Evolutionary conservation across 495 filamentous ascomycete species (phyloP).

Genomic region (Cercophora sp.): DNA sequence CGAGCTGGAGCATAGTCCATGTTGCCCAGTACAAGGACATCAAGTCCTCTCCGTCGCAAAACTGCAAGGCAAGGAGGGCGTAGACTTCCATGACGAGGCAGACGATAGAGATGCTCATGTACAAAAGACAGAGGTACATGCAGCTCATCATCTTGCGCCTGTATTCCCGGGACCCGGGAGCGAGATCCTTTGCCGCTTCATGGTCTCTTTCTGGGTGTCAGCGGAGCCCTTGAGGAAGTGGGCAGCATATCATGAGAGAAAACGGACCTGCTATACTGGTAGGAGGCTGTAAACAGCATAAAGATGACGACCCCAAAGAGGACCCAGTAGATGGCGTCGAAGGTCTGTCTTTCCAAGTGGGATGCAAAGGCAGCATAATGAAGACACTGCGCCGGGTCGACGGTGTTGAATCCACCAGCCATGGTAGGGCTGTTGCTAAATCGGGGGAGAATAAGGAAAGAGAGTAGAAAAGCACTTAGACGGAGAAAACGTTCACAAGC

Average conservation of each 20-base stretch:
- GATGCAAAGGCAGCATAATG: constrained; percentile 45
- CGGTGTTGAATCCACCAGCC: constrained; percentile 31
- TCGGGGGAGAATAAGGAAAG: no score
- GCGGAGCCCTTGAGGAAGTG: no score
- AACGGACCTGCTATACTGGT: constrained; percentile 37
- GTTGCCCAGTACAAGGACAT: constrained; percentile 47
- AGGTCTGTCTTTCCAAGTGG: constrained; percentile 34
- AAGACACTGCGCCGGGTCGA: constrained; percentile 32
- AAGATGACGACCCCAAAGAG: constrained; percentile 39
- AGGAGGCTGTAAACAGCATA: constrained; percentile 37
- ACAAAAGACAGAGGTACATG: constrained; percentile 30
- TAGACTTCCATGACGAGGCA: constrained; percentile 41
- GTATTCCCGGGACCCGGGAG: constrained; percentile 21
- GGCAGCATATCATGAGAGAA: no score
- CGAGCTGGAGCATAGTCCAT: constrained; percentile 46
- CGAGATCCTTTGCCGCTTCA: constrained; percentile 15
- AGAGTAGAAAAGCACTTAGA: no score
- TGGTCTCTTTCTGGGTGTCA: constrained; percentile 18
- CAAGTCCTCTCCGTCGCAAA: constrained; percentile 48
- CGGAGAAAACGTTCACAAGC: no score
- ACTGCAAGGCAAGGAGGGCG: constrained; percentile 39
- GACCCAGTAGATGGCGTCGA: constrained; percentile 45
- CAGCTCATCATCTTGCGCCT: constrained; percentile 25
- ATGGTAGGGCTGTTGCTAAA: no score
- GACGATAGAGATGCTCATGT: constrained; percentile 29